Evolutionary conservation across 2,329 filamentous ascomycete species (phyloP), one percentile per base, ranked within the genome.

Genomic region (Pseudogymnoascus destructans): DNA sequence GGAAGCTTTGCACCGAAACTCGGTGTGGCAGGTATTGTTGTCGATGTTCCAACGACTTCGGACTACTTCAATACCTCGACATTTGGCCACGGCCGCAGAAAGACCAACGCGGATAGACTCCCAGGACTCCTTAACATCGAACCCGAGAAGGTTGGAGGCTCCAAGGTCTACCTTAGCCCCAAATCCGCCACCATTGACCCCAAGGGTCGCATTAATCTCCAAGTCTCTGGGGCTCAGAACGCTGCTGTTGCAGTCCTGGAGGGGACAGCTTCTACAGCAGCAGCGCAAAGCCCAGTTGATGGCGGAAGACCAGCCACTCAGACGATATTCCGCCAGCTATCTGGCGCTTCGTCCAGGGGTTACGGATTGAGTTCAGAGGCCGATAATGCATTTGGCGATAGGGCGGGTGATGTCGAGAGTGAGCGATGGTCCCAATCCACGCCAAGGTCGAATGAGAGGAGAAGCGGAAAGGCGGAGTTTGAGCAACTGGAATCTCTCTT

Each of bases 1-100:
- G 64, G 64, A 5, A 58, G 32, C 42, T 60, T 60, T 54, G 40
- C 15, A 3, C 57, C 64, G n/a, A 57, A 59, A 1, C 49, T 70
- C 1, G 69, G 69, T 40, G 66, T 70, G 6, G 69, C 64, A 58
- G 69, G 69, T 35, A 63, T 70, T 46, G 64, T 69, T 7, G 59
- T 62, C 5, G 60, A 63, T 10, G 32, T 66, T 17, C 67, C 67
- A 10, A 9, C 7, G 30, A 32, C 8, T 15, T 17, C 19, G 21
- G 59, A 58, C 3, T 60, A 63, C 11, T 32, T 49, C 13, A 38
- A 61, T 33, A 59, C 57, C 5, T 61, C 63, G 49, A 46, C 30
- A 17, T 52, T 52, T 52, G 46, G 46, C n/a, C 54, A 56, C 54
- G 36, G 56, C 33, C 17, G 49, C 23, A 30, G 32, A 10, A 61